phyloP scores from a whole-genome alignment of 305 asterid species.

The Rubia peregrina region DNA sequence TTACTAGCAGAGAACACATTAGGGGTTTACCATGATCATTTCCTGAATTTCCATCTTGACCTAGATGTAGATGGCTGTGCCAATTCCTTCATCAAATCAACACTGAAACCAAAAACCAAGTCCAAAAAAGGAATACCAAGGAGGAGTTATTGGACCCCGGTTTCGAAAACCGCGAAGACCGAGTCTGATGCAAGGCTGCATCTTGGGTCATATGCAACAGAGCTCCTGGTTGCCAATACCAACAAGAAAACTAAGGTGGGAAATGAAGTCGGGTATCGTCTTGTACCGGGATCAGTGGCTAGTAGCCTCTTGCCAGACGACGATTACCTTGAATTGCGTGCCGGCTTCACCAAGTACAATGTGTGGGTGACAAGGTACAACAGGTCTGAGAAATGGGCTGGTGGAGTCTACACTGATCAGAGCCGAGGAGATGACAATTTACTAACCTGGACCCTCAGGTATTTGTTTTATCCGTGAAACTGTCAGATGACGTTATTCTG shows the following conservation, averaged over 20 bases:
- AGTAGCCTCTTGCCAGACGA: not conserved
- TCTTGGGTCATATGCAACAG: not conserved
- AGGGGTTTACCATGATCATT: constrained; percentile 3
- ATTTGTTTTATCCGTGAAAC: not conserved
- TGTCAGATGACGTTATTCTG: too few species aligned
- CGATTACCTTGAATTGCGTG: not conserved
- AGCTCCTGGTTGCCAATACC: not conserved
- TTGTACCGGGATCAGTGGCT: not conserved
- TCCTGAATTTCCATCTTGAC: constrained; percentile 1
- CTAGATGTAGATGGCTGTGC: not conserved
- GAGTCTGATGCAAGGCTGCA: constrained; percentile 3
- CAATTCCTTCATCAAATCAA: constrained; percentile 1
- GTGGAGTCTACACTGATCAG: not conserved
- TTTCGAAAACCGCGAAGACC: not conserved
- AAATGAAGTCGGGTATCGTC: not conserved
- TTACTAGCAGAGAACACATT: not conserved
- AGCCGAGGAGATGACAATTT: not conserved
- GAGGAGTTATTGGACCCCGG: not conserved
- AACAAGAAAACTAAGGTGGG: constrained; percentile 3
- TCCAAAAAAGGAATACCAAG: not conserved
- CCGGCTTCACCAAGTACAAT: not conserved
- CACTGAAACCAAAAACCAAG: not conserved
- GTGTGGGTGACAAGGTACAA: constrained; percentile 2
- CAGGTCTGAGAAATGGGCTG: constrained; percentile 5
- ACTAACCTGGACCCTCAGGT: not conserved